Percentiles rank a stretch among this genome's conserved stretches.
Evolutionary conservation across 768 basidiomycete genomes (phyloP).

Genomic region (Podaxis rugospora): DNA sequence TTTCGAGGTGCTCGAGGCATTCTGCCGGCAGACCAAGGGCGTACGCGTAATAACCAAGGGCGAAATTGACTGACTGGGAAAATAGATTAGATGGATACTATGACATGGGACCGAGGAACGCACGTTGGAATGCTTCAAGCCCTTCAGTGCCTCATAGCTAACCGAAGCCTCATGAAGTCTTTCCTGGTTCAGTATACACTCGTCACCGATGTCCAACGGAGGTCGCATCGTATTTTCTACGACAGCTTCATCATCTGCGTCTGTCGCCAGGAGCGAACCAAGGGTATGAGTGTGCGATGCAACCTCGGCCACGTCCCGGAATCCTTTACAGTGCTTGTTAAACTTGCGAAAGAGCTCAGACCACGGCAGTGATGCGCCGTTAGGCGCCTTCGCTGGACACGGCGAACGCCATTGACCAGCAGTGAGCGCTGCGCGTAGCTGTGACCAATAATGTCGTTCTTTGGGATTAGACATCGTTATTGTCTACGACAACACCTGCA

Average conservation of each 20-base stretch:
- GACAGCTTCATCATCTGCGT: conserved; percentile 57
- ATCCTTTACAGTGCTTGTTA: conserved; percentile 74
- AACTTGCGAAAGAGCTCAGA: conserved; percentile 80
- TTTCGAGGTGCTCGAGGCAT: conserved; percentile 55
- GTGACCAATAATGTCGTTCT: conserved; percentile 74
- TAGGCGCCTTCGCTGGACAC: conserved; percentile 56
- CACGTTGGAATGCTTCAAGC: conserved; percentile 51
- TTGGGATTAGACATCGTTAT: conserved; percentile 37
- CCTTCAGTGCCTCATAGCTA: conserved; percentile 52
- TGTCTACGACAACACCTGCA: neutral
- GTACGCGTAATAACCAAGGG: conserved; percentile 77
- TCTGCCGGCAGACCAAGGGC: conserved; percentile 63
- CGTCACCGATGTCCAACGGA: conserved; percentile 45
- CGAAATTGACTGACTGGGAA: conserved; percentile 58
- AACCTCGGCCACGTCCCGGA: conserved; percentile 56
- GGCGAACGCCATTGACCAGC: conserved; percentile 69
- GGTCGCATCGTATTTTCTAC: conserved; percentile 17
- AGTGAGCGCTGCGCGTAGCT: conserved; percentile 66
- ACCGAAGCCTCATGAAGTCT: conserved; percentile 50
- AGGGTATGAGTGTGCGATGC: conserved; percentile 66
- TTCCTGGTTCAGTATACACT: conserved; percentile 54
- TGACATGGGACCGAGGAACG: conserved; percentile 22
- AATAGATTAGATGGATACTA: conserved; percentile 11
- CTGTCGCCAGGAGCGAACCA: conserved; percentile 48
- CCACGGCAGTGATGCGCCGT: conserved; percentile 59